Evolutionary conservation across 2,329 filamentous ascomycete genomes (phyloP).

Genomic region (Colletotrichum godetiae): DNA sequence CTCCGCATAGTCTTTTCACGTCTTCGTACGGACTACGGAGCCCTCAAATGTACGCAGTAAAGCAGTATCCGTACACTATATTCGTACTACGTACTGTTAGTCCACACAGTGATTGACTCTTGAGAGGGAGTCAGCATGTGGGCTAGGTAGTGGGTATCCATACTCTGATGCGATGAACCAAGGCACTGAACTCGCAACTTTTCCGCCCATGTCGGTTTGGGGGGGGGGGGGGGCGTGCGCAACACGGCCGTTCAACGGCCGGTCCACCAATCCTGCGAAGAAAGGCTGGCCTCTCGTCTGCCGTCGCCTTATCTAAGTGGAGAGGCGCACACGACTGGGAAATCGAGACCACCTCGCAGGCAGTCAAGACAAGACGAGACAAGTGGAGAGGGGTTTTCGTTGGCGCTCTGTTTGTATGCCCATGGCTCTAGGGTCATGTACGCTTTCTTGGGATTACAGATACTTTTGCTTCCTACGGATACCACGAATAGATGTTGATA

Average conservation of each 20-base stretch:
- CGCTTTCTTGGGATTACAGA: constrained; percentile 6
- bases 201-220: background rate
- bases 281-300: constrained; percentile 33
- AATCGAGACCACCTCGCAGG: constrained; percentile 18
- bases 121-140: background rate
- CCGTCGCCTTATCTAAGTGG: constrained; percentile 35
- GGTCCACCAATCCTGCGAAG: constrained; percentile 28
- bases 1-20: constrained; percentile 28
- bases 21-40: background rate
- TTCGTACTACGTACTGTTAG: background rate
- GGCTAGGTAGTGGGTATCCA: too few species aligned
- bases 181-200: constrained; percentile 8
- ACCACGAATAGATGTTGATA: background rate
- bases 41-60: background rate
- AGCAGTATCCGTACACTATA: background rate
- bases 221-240: constrained; percentile 28
- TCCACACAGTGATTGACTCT: background rate
- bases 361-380: constrained; percentile 26
- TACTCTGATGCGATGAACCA: constrained; percentile 27
- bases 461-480: constrained; percentile 10
- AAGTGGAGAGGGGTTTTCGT: constrained; percentile 3
- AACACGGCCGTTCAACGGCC: constrained; percentile 28
- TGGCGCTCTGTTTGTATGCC: background rate
- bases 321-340: constrained; percentile 11
- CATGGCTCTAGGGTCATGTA: background rate